These are phyloP conservation scores for Microsporum audouinii DNA, from an alignment of 2,329 filamentous ascomycete species.

Conservation along the genomic window DNA sequence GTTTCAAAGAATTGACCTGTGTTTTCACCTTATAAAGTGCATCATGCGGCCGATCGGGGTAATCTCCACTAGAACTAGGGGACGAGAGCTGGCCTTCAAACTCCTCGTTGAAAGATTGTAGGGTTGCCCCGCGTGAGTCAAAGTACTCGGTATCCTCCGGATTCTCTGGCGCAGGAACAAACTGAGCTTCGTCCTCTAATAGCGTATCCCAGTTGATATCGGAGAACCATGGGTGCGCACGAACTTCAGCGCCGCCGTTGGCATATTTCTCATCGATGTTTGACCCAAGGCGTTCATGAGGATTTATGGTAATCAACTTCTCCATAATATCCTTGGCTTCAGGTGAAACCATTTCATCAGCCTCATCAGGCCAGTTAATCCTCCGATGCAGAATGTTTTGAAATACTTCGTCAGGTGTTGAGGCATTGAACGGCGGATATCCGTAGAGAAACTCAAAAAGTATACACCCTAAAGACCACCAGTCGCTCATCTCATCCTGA, in stretches of 20 bases:
- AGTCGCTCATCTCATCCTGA: slow-evolving; percentile 97
- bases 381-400: slow-evolving; percentile 85
- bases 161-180: slow-evolving; percentile 83
- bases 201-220: slow-evolving; percentile 82
- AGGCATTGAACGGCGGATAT: slow-evolving; percentile 83
- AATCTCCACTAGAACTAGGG: slow-evolving; percentile 60
- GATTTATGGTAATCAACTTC: slow-evolving; percentile 74
- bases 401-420: slow-evolving; percentile 84
- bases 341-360: slow-evolving; percentile 65
- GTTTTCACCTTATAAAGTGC: slow-evolving; percentile 79
- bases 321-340: slow-evolving; percentile 95
- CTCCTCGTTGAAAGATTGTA: slow-evolving; percentile 87
- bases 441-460: slow-evolving; percentile 93
- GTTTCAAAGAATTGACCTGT: slow-evolving; percentile 78
- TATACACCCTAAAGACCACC: slow-evolving; percentile 99
- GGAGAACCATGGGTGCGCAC: slow-evolving; percentile 76
- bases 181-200: slow-evolving; percentile 90
- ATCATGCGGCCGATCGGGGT: slow-evolving; percentile 84
- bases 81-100: slow-evolving; percentile 80
- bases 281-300: slow-evolving; percentile 67
- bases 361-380: slow-evolving; percentile 84
- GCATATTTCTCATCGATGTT: slow-evolving; percentile 73
- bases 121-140: slow-evolving; percentile 76
- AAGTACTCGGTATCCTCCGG: slow-evolving; percentile 98
- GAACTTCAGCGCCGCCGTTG: slow-evolving; percentile 83